Percentiles rank a stretch among this genome's conserved stretches.
Conservation (phyloP, 306 rosid genomes). For the Begonia loranthoides region DNA sequence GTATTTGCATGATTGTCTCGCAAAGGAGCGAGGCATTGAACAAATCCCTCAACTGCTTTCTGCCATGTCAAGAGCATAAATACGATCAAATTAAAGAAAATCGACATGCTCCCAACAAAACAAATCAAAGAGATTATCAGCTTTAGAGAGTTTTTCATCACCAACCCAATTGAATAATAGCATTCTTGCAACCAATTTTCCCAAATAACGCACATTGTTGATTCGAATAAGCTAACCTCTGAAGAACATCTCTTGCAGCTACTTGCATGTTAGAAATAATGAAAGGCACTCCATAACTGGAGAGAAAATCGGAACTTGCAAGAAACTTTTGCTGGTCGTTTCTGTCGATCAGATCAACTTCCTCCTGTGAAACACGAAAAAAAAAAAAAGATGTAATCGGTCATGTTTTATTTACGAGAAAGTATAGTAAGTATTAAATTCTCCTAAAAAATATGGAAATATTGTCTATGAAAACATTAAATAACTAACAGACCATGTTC, state of each 20-base stretch:
- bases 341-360: constrained; percentile 44
- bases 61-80: constrained; percentile 22
- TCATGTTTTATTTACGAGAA: no score
- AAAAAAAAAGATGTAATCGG: no score
- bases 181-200: background rate
- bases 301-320: constrained; percentile 64
- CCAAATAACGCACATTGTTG: constrained; percentile 1
- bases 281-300: constrained; percentile 44
- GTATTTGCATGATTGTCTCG: constrained; percentile 50
- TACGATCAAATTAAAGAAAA: constrained; percentile 1
- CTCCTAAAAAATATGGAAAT: no score
- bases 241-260: constrained; percentile 58
- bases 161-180: background rate
- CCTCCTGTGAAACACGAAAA: constrained; percentile 37
- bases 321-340: constrained; percentile 86
- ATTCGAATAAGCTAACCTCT: constrained; percentile 48
- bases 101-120: background rate
- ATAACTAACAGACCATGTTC: no score
- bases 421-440: no score
- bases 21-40: constrained; percentile 43
- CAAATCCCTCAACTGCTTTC: constrained; percentile 55
- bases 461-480: no score
- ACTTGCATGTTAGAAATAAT: constrained; percentile 60
- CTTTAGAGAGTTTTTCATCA: background rate
- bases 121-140: background rate